These are phyloP conservation scores for Hamamelis virginiana DNA, from an alignment of 164 flowering plant species.

Conservation along the genomic window DNA sequence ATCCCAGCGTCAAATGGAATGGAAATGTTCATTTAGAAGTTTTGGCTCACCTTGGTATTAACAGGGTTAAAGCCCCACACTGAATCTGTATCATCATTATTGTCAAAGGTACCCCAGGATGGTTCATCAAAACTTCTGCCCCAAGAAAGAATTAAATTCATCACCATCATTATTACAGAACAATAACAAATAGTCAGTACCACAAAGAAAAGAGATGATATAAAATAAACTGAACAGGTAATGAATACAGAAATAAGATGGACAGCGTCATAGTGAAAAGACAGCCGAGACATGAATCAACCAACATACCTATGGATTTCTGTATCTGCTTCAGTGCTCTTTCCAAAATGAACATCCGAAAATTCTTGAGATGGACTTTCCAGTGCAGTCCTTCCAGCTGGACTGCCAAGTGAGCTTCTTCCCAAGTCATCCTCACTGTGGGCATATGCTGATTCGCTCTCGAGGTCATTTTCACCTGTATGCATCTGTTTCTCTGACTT, in stretches of 20 bases:
- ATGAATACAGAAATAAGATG: not conserved
- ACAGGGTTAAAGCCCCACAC: slow-evolving; percentile 76
- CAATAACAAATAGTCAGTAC: slow-evolving; percentile 1
- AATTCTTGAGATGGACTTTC: slow-evolving; percentile 42
- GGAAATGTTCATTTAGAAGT: slow-evolving; percentile 5
- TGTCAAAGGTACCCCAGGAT: slow-evolving; percentile 83
- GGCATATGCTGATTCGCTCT: slow-evolving; percentile 41
- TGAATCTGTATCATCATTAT: slow-evolving; percentile 79
- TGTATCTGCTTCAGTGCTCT: slow-evolving; percentile 48
- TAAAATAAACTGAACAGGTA: slow-evolving; percentile 1
- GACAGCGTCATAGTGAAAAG: not conserved
- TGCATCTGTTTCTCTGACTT: slow-evolving; percentile 25
- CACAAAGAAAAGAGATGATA: not conserved
- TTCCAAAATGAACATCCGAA: slow-evolving; percentile 43
- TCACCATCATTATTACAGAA: not conserved
- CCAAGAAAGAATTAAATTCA: slow-evolving; percentile 8
- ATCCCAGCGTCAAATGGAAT: not conserved
- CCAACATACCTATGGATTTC: slow-evolving; percentile 45
- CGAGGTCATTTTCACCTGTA: slow-evolving; percentile 29
- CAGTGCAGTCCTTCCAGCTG: slow-evolving; percentile 29
- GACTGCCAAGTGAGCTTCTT: slow-evolving; percentile 50
- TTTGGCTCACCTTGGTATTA: slow-evolving; percentile 52
- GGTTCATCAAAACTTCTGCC: slow-evolving; percentile 78
- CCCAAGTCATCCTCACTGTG: slow-evolving; percentile 53
- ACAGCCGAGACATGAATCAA: not conserved